phyloP scores from a whole-genome alignment of 345 rosid species.

The Brassica nigra region DNA sequence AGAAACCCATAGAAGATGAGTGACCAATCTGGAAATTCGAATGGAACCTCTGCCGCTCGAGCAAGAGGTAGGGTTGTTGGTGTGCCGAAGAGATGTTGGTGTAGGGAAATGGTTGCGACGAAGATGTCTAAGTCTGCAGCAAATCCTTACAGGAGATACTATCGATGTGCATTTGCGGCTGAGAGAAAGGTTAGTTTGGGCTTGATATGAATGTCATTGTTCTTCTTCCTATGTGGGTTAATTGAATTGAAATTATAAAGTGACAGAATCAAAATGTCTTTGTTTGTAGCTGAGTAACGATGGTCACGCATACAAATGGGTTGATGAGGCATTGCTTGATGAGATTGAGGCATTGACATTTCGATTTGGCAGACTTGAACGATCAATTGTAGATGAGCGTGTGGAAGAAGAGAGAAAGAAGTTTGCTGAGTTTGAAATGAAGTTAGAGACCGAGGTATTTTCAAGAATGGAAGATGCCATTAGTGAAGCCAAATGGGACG shows the following conservation, averaged over 20 bases:
- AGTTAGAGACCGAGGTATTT: neutral
- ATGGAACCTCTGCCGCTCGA: neutral
- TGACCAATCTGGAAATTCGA: neutral
- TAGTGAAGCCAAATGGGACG: neutral
- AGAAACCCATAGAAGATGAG: no score
- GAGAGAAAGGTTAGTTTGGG: neutral
- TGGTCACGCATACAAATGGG: neutral
- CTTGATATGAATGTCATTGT: neutral
- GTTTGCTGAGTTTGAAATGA: neutral
- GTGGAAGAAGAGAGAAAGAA: neutral
- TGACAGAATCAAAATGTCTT: neutral
- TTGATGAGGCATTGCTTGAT: neutral
- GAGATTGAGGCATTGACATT: neutral
- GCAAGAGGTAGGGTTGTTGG: neutral
- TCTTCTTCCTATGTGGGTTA: neutral
- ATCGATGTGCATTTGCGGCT: neutral
- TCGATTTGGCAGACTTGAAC: neutral
- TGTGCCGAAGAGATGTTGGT: neutral
- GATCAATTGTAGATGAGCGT: neutral
- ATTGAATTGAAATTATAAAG: neutral
- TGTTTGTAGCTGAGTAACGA: neutral
- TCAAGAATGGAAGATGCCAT: neutral
- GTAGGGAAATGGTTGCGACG: neutral
- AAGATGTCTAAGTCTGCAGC: neutral
- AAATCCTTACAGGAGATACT: neutral